These are phyloP conservation scores for Nelumbo lutea DNA, from an alignment of 164 flowering plant genomes.

Conservation along the genomic window DNA sequence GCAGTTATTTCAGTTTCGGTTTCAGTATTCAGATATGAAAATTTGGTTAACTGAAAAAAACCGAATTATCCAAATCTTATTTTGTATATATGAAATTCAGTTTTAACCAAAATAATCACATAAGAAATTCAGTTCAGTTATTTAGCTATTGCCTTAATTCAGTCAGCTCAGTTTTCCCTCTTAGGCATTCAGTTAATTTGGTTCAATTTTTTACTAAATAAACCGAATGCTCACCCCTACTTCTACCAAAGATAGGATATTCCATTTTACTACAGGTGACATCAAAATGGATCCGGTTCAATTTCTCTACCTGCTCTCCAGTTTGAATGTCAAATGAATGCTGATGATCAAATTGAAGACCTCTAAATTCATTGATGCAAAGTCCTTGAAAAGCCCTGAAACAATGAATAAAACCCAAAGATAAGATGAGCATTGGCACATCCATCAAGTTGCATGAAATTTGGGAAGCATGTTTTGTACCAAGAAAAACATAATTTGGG, in stretches of 20 bases:
- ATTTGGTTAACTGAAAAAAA: no score
- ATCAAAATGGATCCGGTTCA: background rate
- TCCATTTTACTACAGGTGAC: background rate
- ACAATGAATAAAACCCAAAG: background rate
- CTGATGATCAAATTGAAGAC: constrained; percentile 80
- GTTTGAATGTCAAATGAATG: constrained; percentile 71
- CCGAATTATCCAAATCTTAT: no score
- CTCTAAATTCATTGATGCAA: constrained; percentile 87
- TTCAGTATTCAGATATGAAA: no score
- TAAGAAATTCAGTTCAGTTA: no score
- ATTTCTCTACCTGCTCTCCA: constrained; percentile 81
- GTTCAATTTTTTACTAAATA: no score
- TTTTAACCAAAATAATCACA: no score
- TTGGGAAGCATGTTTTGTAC: background rate
- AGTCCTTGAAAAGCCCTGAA: constrained; percentile 98
- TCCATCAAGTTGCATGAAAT: background rate
- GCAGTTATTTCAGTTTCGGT: no score
- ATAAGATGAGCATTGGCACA: background rate
- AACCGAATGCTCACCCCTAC: background rate
- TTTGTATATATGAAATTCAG: no score
- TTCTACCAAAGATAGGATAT: background rate
- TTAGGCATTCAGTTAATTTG: no score
- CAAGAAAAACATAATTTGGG: no score
- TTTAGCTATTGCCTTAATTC: no score
- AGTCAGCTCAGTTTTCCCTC: no score